Evolutionary conservation across 1,284 basidiomycete genomes (phyloP).

Genomic region (Leccinum proximum): DNA sequence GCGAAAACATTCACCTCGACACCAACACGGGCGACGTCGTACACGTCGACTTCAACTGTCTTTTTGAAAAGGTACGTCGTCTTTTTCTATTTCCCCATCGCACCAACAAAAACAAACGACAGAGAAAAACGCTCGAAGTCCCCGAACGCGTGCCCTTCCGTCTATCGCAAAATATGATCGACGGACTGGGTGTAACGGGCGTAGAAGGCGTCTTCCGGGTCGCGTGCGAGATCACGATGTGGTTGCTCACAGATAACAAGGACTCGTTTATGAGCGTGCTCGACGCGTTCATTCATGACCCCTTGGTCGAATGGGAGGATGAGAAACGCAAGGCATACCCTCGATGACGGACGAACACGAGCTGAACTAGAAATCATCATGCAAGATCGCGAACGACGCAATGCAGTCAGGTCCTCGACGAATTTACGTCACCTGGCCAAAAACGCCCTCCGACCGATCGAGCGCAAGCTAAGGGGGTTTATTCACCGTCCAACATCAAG

Average conservation of each 20-base stretch:
- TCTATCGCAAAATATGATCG: constrained; percentile 84
- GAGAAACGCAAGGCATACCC: constrained; percentile 47
- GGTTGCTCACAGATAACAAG: constrained; percentile 87
- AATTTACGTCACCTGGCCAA: constrained; percentile 67
- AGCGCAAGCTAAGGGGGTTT: constrained; percentile 83
- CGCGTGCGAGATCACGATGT: constrained; percentile 90
- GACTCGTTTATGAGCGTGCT: constrained; percentile 96
- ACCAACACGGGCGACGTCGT: constrained; percentile 88
- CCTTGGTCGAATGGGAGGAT: constrained; percentile 95
- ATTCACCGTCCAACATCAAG: constrained; percentile 51
- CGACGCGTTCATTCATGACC: constrained; percentile 98
- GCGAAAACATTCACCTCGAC: constrained; percentile 97
- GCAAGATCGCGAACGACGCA: constrained; percentile 37
- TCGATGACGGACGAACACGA: neutral
- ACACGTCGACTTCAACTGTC: constrained; percentile 98
- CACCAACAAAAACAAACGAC: constrained; percentile 27
- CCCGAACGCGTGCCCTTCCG: constrained; percentile 96
- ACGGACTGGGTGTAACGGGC: constrained; percentile 92
- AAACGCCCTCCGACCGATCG: constrained; percentile 75
- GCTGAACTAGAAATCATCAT: neutral
- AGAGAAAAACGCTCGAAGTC: constrained; percentile 85
- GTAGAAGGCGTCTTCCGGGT: constrained; percentile 95
- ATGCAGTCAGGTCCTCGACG: constrained; percentile 43
- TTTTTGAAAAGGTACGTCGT: constrained; percentile 85
- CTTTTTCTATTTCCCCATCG: accelerated